Conservation (phyloP, 108 stramenopile species). For the Craspedostauros australis region DNA sequence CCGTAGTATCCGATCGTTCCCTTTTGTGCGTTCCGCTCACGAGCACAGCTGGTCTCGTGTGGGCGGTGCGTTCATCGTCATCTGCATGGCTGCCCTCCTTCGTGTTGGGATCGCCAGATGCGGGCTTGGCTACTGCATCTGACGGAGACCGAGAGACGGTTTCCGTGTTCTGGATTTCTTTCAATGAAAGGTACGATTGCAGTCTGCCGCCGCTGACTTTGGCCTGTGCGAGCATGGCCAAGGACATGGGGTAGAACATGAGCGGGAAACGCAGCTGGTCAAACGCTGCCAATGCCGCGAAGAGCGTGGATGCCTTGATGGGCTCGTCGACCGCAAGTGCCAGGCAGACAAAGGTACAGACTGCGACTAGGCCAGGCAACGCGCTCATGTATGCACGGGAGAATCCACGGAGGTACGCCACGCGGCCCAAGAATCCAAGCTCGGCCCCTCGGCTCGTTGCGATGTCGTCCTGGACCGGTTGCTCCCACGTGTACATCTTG, state of each 20-base stretch:
- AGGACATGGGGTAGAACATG: slow-evolving; percentile 61
- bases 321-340: slow-evolving; percentile 23
- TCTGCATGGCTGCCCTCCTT: too few relatives aligned
- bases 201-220: slow-evolving; percentile 44
- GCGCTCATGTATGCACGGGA: slow-evolving; percentile 57
- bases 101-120: slow-evolving; percentile 12
- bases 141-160: too few relatives aligned
- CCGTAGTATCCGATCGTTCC: too few relatives aligned
- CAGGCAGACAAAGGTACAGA: slow-evolving; percentile 51
- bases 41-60: too few relatives aligned
- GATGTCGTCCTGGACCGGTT: slow-evolving; percentile 54
- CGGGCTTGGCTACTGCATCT: too few relatives aligned
- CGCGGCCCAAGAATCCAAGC: slow-evolving; percentile 33
- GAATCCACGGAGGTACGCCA: slow-evolving; percentile 60
- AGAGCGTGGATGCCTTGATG: slow-evolving; percentile 52
- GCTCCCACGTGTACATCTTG: slow-evolving; percentile 93
- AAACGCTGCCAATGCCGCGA: slow-evolving; percentile 59
- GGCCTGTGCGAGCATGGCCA: slow-evolving; percentile 61
- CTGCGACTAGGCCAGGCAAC: slow-evolving; percentile 56
- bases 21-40: too few relatives aligned
- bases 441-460: slow-evolving; percentile 48
- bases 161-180: too few relatives aligned
- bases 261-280: slow-evolving; percentile 68
- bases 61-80: too few relatives aligned
- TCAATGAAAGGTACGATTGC: slow-evolving; percentile 26